Percentiles rank a stretch among this genome's conserved stretches.
Conservation (phyloP, 441 rosid genomes). For the Gossypium aridum region DNA sequence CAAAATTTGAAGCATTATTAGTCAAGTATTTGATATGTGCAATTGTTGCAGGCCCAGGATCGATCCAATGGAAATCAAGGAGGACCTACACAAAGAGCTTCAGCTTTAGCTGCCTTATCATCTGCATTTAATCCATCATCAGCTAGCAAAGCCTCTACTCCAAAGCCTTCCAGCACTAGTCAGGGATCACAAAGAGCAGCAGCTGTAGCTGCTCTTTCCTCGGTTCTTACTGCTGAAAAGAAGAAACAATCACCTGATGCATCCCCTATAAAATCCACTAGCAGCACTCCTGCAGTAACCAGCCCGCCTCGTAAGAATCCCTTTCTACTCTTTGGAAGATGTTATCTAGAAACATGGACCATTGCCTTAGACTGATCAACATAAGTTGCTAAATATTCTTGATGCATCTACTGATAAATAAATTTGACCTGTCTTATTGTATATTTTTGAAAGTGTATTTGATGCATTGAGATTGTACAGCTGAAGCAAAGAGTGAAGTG, state of each 20-base stretch:
- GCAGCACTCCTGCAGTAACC: slow-evolving; percentile 53
- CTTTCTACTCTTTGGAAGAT: background rate
- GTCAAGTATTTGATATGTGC: background rate
- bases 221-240: slow-evolving; percentile 91
- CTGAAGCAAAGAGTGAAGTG: slow-evolving; percentile 26
- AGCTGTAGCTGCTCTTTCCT: slow-evolving; percentile 97
- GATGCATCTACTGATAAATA: background rate
- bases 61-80: slow-evolving; percentile 64
- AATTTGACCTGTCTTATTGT: slow-evolving; percentile 1
- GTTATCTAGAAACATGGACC: background rate
- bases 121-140: slow-evolving; percentile 75
- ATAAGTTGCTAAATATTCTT: slow-evolving; percentile 2
- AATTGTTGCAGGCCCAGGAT: slow-evolving; percentile 41
- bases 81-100: slow-evolving; percentile 88
- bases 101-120: slow-evolving; percentile 92
- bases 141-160: slow-evolving; percentile 37
- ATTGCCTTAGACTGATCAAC: background rate
- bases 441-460: slow-evolving; percentile 3
- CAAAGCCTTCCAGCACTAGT: slow-evolving; percentile 42
- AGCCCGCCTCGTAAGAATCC: slow-evolving; percentile 37
- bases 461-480: slow-evolving; percentile 10
- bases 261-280: slow-evolving; percentile 54
- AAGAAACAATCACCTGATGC: slow-evolving; percentile 52
- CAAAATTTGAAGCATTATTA: slow-evolving; percentile 2
- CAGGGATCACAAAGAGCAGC: slow-evolving; percentile 97